phyloP scores from a whole-genome alignment of 129 eudicot species.

The Dittrichia graveolens region DNA sequence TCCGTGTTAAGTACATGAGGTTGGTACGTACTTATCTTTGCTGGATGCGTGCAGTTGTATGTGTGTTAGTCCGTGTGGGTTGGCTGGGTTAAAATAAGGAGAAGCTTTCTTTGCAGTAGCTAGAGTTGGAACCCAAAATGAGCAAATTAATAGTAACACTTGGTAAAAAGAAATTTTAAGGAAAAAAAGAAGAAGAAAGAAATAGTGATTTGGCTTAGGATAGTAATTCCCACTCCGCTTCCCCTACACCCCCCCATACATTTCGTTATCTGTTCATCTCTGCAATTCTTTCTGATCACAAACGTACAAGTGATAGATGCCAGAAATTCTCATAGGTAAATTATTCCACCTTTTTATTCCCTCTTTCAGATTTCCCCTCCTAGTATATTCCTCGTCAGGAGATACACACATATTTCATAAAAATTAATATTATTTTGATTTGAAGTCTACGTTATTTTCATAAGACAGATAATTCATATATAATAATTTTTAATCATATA shows the following conservation, averaged over 20 bases:
- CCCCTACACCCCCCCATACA: slow-evolving; percentile 25
- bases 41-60: neutral
- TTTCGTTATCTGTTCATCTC: slow-evolving; percentile 37
- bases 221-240: slow-evolving; percentile 14
- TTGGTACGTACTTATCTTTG: neutral
- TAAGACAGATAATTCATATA: no score
- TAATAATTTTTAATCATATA: no score
- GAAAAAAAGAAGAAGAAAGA: slow-evolving; percentile 6
- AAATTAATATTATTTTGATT: no score
- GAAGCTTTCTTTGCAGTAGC: neutral
- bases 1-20: slow-evolving; percentile 2
- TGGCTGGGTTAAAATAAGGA: slow-evolving; percentile 19
- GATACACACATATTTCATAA: no score
- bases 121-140: slow-evolving; percentile 13
- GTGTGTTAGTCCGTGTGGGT: slow-evolving; percentile 14
- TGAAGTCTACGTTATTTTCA: no score
- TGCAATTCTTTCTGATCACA: slow-evolving; percentile 38
- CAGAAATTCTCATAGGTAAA: neutral
- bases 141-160: neutral
- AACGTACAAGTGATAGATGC: slow-evolving; percentile 26
- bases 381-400: no score
- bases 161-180: no score
- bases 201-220: slow-evolving; percentile 21
- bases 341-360: slow-evolving; percentile 3
- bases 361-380: neutral